Evolutionary conservation across 2,329 filamentous ascomycete genomes (phyloP), one percentile per base, ranked within the genome.

Genomic region (Zymoseptoria brevis): DNA sequence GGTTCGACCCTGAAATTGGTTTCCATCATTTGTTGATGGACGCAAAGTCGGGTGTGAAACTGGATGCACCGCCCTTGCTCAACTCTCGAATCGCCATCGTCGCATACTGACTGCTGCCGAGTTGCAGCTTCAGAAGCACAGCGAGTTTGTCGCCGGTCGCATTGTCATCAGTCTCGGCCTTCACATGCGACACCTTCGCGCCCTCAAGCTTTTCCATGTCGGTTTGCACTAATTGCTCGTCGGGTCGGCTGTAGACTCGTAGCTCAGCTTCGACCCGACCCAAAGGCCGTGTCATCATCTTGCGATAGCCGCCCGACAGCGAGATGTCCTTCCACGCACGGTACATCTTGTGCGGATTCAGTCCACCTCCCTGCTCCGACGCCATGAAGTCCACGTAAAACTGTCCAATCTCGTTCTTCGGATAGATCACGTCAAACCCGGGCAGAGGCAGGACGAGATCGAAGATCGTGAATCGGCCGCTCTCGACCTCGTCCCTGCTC

Each of bases 381-480:
- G 76, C 83, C 95, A 99, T 99, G 75, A 96, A 95, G 2, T 84
- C 81, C 63, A 82, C 81, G 76, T 97, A 99, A 73, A 87, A 96
- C 2, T 84, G 80, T n/a, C 88, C 90, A 62, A 96, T 84, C 41
- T 84, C 84, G 72, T 99, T 97, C 21, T 80, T 72, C 0, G 94
- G 94, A 71, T 97, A 99, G 41, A 89, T 74, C 48, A 97, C 83
- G 67, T 96, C 91, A 76, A 86, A 96, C 19, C 94, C 94, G 0
- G 94, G 94, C n/a, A 88, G 86, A 2, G 95, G 93, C 2, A 99
- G 81, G 11, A 99, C 92, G 62, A 97, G 72, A 71, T 99, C 94
- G 69, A 89, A 90, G 67, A 99, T 88, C 45, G 81, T 84, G 75
- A 87, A 96, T 59, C 82, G 80, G 9, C 90, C 90, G 64, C 85